Conservation (phyloP, 1,284 basidiomycete genomes). For the Heimioporus punctisporus region DNA sequence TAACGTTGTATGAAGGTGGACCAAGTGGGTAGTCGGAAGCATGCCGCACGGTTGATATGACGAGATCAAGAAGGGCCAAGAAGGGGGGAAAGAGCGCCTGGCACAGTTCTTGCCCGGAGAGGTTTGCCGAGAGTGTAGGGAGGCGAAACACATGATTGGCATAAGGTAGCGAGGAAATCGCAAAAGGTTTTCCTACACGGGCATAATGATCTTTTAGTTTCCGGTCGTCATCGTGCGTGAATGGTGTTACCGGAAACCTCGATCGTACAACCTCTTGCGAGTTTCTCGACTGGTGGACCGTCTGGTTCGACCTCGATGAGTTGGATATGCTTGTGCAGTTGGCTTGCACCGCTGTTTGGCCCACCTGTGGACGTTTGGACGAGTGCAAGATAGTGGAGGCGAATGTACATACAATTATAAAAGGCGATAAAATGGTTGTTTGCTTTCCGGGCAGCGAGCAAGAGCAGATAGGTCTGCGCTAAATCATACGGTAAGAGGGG, state of each 20-base stretch:
- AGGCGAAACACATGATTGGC: conserved; percentile 79
- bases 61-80: conserved; percentile 77
- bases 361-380: conserved; percentile 53
- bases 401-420: conserved; percentile 70
- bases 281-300: conserved; percentile 74
- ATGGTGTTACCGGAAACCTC: conserved; percentile 41
- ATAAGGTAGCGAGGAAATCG: conserved; percentile 70
- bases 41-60: conserved; percentile 75
- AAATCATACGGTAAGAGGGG: conserved; percentile 81
- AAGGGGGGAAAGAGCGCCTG: conserved; percentile 63
- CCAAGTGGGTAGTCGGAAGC: conserved; percentile 60
- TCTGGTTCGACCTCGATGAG: conserved; percentile 63
- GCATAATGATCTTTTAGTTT: conserved; percentile 14
- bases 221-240: not conserved
- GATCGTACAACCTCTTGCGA: conserved; percentile 59
- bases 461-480: conserved; percentile 68
- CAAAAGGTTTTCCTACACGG: conserved; percentile 69
- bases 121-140: conserved; percentile 48
- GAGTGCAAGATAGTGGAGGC: not conserved
- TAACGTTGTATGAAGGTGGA: conserved; percentile 78
- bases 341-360: conserved; percentile 82
- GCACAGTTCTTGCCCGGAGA: conserved; percentile 52
- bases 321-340: conserved; percentile 88
- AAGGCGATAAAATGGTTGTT: conserved; percentile 73
- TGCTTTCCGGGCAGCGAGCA: conserved; percentile 67